phyloP scores from a whole-genome alignment of 495 filamentous ascomycete genomes.

The Penicillium flavigenum region DNA sequence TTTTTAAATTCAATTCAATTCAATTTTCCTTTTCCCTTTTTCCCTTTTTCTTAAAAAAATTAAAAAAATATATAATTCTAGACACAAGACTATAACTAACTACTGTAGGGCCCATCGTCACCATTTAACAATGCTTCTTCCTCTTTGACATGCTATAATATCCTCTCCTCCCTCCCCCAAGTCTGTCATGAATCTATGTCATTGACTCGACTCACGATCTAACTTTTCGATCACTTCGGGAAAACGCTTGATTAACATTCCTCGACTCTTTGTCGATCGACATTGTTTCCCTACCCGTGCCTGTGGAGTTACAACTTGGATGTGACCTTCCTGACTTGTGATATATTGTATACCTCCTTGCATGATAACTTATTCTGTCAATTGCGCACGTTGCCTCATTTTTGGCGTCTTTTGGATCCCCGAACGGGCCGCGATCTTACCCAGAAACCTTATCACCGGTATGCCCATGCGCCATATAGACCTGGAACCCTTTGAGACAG shows the following conservation, averaged over 20 bases:
- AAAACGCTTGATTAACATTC: constrained; percentile 9
- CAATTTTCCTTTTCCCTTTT: constrained; percentile 13
- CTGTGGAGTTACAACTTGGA: constrained; percentile 11
- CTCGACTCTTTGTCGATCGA: constrained; percentile 15
- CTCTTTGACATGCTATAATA: constrained; percentile 27
- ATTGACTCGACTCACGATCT: constrained; percentile 1
- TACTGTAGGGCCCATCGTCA: constrained; percentile 16
- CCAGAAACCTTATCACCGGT: constrained; percentile 27
- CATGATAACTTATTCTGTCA: constrained; percentile 12
- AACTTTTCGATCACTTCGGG: neutral
- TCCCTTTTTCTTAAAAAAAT: constrained; percentile 1
- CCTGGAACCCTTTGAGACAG: neutral
- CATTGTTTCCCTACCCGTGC: neutral
- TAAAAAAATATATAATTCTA: constrained; percentile 11
- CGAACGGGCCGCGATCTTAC: constrained; percentile 27
- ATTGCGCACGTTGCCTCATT: constrained; percentile 23
- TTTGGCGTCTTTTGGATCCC: constrained; percentile 24
- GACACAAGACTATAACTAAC: constrained; percentile 19
- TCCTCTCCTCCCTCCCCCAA: constrained; percentile 29
- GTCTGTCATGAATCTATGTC: constrained; percentile 1
- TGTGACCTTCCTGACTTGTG: constrained; percentile 8
- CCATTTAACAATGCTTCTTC: constrained; percentile 12
- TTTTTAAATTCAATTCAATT: constrained; percentile 8
- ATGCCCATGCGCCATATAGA: constrained; percentile 8
- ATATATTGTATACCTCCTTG: constrained; percentile 22